Base-by-base conservation (phyloP, 306 rosid genomes). In the Amphicarpaea edgeworthii region DNA sequence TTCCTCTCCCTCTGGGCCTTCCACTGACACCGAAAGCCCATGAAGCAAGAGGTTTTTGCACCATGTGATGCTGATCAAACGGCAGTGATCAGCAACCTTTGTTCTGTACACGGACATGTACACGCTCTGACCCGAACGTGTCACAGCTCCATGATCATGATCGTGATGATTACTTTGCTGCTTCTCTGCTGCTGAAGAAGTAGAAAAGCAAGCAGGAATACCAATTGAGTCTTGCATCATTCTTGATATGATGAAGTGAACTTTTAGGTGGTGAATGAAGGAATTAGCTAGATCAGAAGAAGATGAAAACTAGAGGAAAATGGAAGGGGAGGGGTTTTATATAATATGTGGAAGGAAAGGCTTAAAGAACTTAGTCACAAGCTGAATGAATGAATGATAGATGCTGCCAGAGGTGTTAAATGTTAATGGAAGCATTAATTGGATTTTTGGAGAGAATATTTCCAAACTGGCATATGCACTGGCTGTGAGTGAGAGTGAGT, bases 51-150 rank as follows among this genome's bases (percentile, higher is more conserved):
- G 63, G 16, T 90, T 93, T 40, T 89, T 89, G 88, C 97, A 86
- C 98, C 98, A 93, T 4, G 91, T 87, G 69, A 93, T 75, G 11
- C 91, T 89, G 85, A 93, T 89, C 66, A 84, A 67, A 19, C 93
- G 91, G 86, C 95, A 83, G 12, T 82, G 87, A 72, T 86, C 90
- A 1, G 93, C 91, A 7, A 93, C 70, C 76, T 89, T 93, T 59
- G 96, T 85, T 75, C 95, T 77, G 24, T 93, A 93, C 4, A 81
- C 85, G 1, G 91, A 86, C 90, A 86, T 84, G 86, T 82, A 87
- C 16, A 90, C 90, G 5, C 93, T 89, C 63, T 90, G 98, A n/a
- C 98, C 93, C 9, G 93, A 84, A 68, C 90, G 90, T 0, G 93
- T 85, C 64, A 93, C 90, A 1, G 85, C 87, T 1, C 88, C 79